Conservation (phyloP, 306 rosid genomes). For the Ormosia emarginata region DNA sequence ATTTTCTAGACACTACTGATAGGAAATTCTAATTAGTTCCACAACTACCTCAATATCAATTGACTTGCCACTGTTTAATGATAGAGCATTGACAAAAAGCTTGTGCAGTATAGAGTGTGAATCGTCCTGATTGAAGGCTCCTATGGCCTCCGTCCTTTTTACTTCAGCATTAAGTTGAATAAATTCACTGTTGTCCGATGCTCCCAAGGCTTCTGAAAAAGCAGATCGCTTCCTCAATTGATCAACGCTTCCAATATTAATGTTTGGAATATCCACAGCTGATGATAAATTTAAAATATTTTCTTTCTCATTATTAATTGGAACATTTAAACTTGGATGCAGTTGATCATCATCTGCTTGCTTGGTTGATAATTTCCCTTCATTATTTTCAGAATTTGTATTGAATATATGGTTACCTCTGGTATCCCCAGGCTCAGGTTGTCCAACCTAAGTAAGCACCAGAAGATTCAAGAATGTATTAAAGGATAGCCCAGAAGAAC, state of each 20-base stretch:
- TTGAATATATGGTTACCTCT: conserved; percentile 39
- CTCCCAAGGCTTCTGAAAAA: conserved; percentile 52
- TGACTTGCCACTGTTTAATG: conserved; percentile 42
- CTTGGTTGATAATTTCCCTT: conserved; percentile 39
- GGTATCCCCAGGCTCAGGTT: conserved; percentile 40
- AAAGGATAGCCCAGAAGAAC: conserved; percentile 4
- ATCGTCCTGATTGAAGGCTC: conserved; percentile 40
- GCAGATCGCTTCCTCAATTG: conserved; percentile 43
- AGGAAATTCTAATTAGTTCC: conserved; percentile 9
- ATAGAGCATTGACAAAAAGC: conserved; percentile 59
- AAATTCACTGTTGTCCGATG: conserved; percentile 51
- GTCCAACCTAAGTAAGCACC: conserved; percentile 60
- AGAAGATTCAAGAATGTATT: background rate
- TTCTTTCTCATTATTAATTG: conserved; percentile 42
- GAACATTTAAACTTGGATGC: conserved; percentile 34
- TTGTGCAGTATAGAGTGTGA: conserved; percentile 70
- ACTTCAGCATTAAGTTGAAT: conserved; percentile 48
- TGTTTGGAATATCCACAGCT: conserved; percentile 43
- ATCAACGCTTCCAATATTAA: conserved; percentile 35
- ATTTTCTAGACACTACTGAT: background rate
- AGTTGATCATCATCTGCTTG: conserved; percentile 42
- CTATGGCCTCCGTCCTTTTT: conserved; percentile 36
- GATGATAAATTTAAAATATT: conserved; percentile 36
- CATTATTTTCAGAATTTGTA: conserved; percentile 44
- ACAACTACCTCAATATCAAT: conserved; percentile 60